Conservation (phyloP, 1,284 basidiomycete genomes). For the Dichomitus squalens region DNA sequence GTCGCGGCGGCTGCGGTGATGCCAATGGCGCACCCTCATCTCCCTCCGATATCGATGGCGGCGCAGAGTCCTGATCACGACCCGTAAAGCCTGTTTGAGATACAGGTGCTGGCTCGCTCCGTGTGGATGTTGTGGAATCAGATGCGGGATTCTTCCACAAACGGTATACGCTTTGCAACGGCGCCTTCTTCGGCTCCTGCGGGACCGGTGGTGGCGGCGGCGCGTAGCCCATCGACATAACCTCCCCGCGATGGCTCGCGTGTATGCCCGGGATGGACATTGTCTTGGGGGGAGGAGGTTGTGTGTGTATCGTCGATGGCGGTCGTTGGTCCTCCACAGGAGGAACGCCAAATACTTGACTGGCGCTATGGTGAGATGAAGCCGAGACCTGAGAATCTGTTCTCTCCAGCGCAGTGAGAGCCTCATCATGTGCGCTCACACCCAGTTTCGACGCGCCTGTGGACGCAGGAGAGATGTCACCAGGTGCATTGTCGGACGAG, state of each 20-base stretch:
- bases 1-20: constrained; percentile 21
- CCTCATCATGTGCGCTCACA: constrained; percentile 16
- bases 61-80: constrained; percentile 35
- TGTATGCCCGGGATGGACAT: constrained; percentile 85
- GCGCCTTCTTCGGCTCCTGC: constrained; percentile 48
- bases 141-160: constrained; percentile 60
- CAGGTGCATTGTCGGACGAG: constrained; percentile 25
- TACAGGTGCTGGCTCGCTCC: constrained; percentile 25
- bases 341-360: constrained; percentile 7
- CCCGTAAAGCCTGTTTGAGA: constrained; percentile 30
- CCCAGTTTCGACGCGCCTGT: background rate
- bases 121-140: constrained; percentile 33
- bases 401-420: constrained; percentile 19
- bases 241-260: constrained; percentile 73
- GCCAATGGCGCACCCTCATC: constrained; percentile 17
- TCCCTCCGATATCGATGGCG: constrained; percentile 18
- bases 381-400: constrained; percentile 19
- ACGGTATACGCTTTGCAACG: constrained; percentile 67
- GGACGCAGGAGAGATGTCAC: constrained; percentile 13
- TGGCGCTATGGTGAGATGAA: constrained; percentile 15
- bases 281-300: constrained; percentile 67
- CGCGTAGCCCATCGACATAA: constrained; percentile 77
- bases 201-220: constrained; percentile 46
- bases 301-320: constrained; percentile 59
- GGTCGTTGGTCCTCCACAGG: constrained; percentile 36